Percentiles rank a stretch among this genome's conserved stretches.
phyloP scores from a whole-genome alignment of 2,329 filamentous ascomycete genomes.

The Coniella vitis region DNA sequence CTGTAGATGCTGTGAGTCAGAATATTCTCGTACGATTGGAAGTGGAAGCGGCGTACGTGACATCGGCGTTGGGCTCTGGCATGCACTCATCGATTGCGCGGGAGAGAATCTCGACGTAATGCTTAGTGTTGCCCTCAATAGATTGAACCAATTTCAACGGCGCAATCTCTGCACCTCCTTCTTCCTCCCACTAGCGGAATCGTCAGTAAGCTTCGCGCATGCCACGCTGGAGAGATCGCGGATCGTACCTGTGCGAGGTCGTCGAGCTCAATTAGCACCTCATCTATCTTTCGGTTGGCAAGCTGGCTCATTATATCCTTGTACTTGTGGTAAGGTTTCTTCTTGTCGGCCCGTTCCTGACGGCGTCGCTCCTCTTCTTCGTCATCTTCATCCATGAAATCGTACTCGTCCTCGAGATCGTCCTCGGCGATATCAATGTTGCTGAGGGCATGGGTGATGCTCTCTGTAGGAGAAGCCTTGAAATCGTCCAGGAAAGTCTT shows the following conservation, averaged over 20 bases:
- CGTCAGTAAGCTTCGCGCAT: slow-evolving; percentile 1
- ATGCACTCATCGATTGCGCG: slow-evolving; percentile 81
- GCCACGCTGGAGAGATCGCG: too few relatives aligned
- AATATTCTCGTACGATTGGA: background rate
- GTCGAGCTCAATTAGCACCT: slow-evolving; percentile 83
- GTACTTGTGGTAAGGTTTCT: slow-evolving; percentile 73
- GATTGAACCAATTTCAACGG: slow-evolving; percentile 67
- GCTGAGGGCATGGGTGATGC: slow-evolving; percentile 74
- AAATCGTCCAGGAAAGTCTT: slow-evolving; percentile 82
- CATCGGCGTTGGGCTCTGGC: slow-evolving; percentile 69
- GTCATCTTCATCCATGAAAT: slow-evolving; percentile 82
- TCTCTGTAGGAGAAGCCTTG: slow-evolving; percentile 68
- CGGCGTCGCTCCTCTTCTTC: slow-evolving; percentile 46
- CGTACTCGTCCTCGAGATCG: slow-evolving; percentile 81
- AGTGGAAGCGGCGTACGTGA: slow-evolving; percentile 50
- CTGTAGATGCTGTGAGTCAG: slow-evolving; percentile 37
- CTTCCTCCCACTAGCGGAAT: slow-evolving; percentile 61
- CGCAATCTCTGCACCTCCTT: slow-evolving; percentile 50
- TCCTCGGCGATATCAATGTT: slow-evolving; percentile 83
- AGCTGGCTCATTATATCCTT: slow-evolving; percentile 80
- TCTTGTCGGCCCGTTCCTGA: slow-evolving; percentile 41
- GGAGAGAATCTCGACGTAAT: slow-evolving; percentile 89
- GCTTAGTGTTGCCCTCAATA: slow-evolving; percentile 85
- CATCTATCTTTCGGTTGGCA: slow-evolving; percentile 68
- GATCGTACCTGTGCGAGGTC: slow-evolving; percentile 65